These are phyloP conservation scores for Malbranchea zuffiana DNA, from an alignment of 2,329 filamentous ascomycete species.

Conservation along the genomic window DNA sequence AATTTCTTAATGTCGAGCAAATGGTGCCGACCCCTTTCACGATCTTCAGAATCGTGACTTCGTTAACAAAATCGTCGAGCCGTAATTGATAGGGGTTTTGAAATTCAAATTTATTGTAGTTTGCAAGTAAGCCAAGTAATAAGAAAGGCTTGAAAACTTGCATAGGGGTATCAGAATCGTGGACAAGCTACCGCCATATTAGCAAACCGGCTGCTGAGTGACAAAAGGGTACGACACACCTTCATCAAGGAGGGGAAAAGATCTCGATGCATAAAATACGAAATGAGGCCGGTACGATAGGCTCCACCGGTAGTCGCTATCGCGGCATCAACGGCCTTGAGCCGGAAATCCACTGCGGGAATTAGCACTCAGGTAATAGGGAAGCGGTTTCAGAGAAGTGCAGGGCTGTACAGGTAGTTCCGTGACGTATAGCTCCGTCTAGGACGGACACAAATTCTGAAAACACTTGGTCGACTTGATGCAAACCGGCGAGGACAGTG, in stretches of 20 bases:
- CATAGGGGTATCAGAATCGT: constrained; percentile 58
- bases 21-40: constrained; percentile 63
- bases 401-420: constrained; percentile 51
- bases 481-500: constrained; percentile 73
- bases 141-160: constrained; percentile 64
- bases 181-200: constrained; percentile 54
- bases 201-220: constrained; percentile 7
- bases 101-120: constrained; percentile 99
- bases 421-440: constrained; percentile 71
- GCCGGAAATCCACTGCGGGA: constrained; percentile 56
- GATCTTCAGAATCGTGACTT: constrained; percentile 71
- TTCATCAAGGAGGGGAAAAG: constrained; percentile 92
- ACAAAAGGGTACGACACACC: constrained; percentile 40
- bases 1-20: constrained; percentile 56
- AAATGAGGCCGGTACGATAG: constrained; percentile 86
- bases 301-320: constrained; percentile 83
- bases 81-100: constrained; percentile 91
- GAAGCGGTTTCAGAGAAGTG: not conserved
- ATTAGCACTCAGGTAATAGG: constrained; percentile 2
- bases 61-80: constrained; percentile 91
- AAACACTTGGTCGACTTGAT: constrained; percentile 77
- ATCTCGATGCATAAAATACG: constrained; percentile 90
- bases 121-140: constrained; percentile 75
- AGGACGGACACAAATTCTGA: constrained; percentile 76
- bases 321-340: constrained; percentile 69